Conservation (phyloP, 1,284 basidiomycete species). For the Sphagnurus paluster region DNA sequence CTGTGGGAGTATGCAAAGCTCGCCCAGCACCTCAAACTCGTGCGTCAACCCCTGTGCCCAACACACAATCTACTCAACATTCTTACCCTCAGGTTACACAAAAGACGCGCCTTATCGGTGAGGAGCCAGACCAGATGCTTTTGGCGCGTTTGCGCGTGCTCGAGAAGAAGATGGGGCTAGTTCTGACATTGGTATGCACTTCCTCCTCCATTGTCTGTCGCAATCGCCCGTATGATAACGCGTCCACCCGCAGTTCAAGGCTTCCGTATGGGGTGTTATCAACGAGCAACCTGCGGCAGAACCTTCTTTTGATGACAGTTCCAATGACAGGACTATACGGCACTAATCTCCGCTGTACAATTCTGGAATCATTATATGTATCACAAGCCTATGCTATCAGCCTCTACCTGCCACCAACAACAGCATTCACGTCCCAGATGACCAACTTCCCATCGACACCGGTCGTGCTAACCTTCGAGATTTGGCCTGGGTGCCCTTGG, state of each 20-base stretch:
- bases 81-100: conserved; percentile 42
- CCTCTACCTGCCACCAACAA: conserved; percentile 34
- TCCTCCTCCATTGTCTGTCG: not conserved
- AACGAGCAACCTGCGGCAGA: conserved; percentile 76
- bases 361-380: conserved; percentile 14
- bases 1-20: conserved; percentile 83
- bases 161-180: conserved; percentile 94
- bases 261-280: conserved; percentile 93
- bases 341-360: conserved; percentile 18
- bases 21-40: conserved; percentile 67
- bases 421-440: conserved; percentile 80
- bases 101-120: conserved; percentile 59
- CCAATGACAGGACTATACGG: conserved; percentile 36
- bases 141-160: conserved; percentile 79
- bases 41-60: conserved; percentile 32
- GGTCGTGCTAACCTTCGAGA: conserved; percentile 85
- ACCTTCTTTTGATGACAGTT: conserved; percentile 22
- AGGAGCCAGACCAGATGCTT: conserved; percentile 73
- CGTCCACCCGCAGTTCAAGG: conserved; percentile 71
- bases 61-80: conserved; percentile 8
- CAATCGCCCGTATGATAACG: conserved; percentile 9
- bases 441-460: conserved; percentile 95
- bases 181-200: conserved; percentile 78
- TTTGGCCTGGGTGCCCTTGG: conserved; percentile 60
- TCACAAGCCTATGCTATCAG: conserved; percentile 2